Base-by-base conservation (phyloP, 1,284 basidiomycete genomes). In the Leccinum solheimii region DNA sequence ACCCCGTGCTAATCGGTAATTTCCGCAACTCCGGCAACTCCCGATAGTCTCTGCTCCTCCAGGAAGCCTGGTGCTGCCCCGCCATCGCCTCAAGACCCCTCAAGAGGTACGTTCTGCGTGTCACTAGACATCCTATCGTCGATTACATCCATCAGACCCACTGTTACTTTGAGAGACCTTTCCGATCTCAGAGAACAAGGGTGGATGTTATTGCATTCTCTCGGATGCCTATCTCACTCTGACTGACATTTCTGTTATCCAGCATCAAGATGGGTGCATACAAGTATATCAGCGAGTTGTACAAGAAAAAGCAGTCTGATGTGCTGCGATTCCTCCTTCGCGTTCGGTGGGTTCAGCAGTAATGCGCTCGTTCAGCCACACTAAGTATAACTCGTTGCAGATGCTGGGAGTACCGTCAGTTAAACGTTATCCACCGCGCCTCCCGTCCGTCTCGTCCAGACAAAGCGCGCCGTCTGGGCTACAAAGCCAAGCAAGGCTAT, bases 401-500 rank as follows among this genome's bases (percentile, higher is more conserved):
- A 75, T 98, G 97, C 89, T 99, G 97, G 97, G 97, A 99, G 78
- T 97, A 95, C 83, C 92, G 95, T 72, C 97, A 99, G 79, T 83
- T 99, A 75, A 96, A 97, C 73, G 95, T 99, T 69, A 94, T 98
- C 77, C 96, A 98, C 86, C 93, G 97, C 68, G 96, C 96, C 61
- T 95, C 95, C 67, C 93, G 97, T 66, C 97, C 97, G 62, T 98
- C 97, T 60, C 94, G 97, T 77, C 97, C 96, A 61, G 97, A 99
- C 86, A 99, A 98, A 87, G 97, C 97, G 68, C 94, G 97, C 79
- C 92, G 96, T 71, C 85, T 99, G 66, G 97, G 97, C 62, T 99
- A 99, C 90, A 99, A 98, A 83, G 94, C 97, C 78, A 99, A 99
- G 88, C 97, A 99, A 82, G 97, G 97, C 74, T 99, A 95, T 79